phyloP scores from a whole-genome alignment of 2,329 filamentous ascomycete species.

The Atkinsonella hypoxylon region DNA sequence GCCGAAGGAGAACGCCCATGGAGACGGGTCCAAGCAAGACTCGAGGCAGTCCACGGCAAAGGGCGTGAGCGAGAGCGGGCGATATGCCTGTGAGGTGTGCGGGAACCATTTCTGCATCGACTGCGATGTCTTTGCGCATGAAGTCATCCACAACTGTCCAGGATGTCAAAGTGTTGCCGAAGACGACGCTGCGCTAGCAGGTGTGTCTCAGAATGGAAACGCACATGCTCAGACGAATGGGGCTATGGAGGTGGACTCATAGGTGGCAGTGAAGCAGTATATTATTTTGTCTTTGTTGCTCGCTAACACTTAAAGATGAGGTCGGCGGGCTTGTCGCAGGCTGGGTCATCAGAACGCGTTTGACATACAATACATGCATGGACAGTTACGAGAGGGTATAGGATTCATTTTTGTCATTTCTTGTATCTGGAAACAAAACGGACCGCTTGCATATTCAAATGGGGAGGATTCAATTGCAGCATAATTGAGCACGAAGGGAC shows the following conservation, averaged over 20 bases:
- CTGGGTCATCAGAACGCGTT: too few relatives aligned
- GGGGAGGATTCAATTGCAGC: too few relatives aligned
- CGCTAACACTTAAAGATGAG: too few relatives aligned
- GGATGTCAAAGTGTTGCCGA: conserved; percentile 55
- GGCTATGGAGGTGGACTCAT: conserved; percentile 31
- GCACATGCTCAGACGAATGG: conserved; percentile 21
- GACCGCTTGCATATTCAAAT: too few relatives aligned
- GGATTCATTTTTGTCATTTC: neutral
- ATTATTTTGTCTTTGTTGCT: too few relatives aligned
- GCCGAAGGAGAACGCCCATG: conserved; percentile 13
- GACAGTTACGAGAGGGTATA: neutral
- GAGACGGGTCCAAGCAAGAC: conserved; percentile 14
- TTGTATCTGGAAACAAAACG: too few relatives aligned
- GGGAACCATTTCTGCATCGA: conserved; percentile 92
- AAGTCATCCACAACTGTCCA: conserved; percentile 90
- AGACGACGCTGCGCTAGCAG: conserved; percentile 11
- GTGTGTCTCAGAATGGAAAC: conserved; percentile 22
- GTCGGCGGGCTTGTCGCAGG: too few relatives aligned
- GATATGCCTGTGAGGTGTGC: conserved; percentile 86
- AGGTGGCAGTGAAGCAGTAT: neutral
- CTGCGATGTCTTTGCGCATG: conserved; percentile 90
- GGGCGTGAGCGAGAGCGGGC: conserved; percentile 70
- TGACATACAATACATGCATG: neutral
- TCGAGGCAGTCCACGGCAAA: conserved; percentile 26
- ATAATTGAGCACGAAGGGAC: too few relatives aligned